Conservation (phyloP, 495 filamentous ascomycete genomes). For the Hamigera avellanea region DNA sequence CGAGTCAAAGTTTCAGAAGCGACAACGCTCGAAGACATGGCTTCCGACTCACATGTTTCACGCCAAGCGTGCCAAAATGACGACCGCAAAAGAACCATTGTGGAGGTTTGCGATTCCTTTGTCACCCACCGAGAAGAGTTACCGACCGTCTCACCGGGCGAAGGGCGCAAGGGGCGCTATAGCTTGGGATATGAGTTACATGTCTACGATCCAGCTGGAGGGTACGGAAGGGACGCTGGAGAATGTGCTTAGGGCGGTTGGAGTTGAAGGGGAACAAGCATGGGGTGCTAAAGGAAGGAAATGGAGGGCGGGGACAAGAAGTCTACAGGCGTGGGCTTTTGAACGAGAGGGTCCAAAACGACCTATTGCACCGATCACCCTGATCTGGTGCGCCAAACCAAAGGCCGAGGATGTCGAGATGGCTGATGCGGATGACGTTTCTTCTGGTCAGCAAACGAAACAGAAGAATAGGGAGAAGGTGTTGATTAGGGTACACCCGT, state of each 20-base stretch:
- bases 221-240: constrained; percentile 52
- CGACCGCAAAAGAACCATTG: constrained; percentile 58
- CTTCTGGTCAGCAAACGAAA: constrained; percentile 8
- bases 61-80: constrained; percentile 84
- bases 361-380: constrained; percentile 62
- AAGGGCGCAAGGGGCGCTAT: constrained; percentile 53
- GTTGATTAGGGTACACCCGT: constrained; percentile 74
- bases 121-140: constrained; percentile 78
- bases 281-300: constrained; percentile 54
- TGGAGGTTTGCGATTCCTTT: constrained; percentile 86
- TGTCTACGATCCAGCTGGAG: constrained; percentile 71
- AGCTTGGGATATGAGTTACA: constrained; percentile 93
- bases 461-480: constrained; percentile 40
- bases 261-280: constrained; percentile 41
- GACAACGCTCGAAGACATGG: constrained; percentile 85
- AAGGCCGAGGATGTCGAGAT: constrained; percentile 26
- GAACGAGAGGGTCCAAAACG: constrained; percentile 40
- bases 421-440: constrained; percentile 14
- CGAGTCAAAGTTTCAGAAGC: constrained; percentile 66
- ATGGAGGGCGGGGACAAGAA: constrained; percentile 64
- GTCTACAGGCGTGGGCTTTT: constrained; percentile 55
- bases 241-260: constrained; percentile 49
- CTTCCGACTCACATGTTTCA: constrained; percentile 91
- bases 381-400: constrained; percentile 50
- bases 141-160: constrained; percentile 80